phyloP scores from a whole-genome alignment of 2,329 filamentous ascomycete species.

The Aspergillus amoenus region DNA sequence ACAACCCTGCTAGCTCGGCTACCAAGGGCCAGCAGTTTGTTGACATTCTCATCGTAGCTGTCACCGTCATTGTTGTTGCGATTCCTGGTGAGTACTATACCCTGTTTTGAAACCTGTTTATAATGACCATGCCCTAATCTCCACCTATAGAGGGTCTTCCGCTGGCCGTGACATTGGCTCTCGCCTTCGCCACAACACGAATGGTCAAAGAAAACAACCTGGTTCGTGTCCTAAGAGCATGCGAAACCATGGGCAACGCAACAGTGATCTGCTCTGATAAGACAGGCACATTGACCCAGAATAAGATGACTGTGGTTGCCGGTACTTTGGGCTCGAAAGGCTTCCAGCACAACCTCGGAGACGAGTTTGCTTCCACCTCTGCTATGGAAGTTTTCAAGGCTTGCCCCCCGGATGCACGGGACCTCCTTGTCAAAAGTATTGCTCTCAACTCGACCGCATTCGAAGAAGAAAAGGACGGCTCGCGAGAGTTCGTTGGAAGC shows the following conservation, averaged over 20 bases:
- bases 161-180: constrained; percentile 72
- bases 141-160: constrained; percentile 63
- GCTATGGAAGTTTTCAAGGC: constrained; percentile 30
- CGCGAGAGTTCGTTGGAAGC: constrained; percentile 68
- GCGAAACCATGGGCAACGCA: constrained; percentile 79
- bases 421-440: constrained; percentile 43
- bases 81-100: constrained; percentile 53
- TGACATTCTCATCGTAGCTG: constrained; percentile 73
- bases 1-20: constrained; percentile 56
- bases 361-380: constrained; percentile 18
- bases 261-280: constrained; percentile 80
- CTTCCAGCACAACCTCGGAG: constrained; percentile 48
- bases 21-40: constrained; percentile 77
- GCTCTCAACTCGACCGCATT: constrained; percentile 67
- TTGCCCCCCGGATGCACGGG: constrained; percentile 32
- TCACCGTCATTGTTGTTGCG: constrained; percentile 77
- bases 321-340: constrained; percentile 64
- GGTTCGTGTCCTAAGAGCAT: constrained; percentile 73
- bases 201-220: constrained; percentile 78
- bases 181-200: constrained; percentile 73
- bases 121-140: constrained; percentile 37
- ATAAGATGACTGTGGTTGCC: constrained; percentile 74
- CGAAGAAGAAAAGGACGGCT: constrained; percentile 69
- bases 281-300: constrained; percentile 72
- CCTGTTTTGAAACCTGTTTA: not conserved